These are phyloP conservation scores for Umbelopsis vinacea DNA, from an alignment of 192 early-diverging fungal species.

Conservation along the genomic window DNA sequence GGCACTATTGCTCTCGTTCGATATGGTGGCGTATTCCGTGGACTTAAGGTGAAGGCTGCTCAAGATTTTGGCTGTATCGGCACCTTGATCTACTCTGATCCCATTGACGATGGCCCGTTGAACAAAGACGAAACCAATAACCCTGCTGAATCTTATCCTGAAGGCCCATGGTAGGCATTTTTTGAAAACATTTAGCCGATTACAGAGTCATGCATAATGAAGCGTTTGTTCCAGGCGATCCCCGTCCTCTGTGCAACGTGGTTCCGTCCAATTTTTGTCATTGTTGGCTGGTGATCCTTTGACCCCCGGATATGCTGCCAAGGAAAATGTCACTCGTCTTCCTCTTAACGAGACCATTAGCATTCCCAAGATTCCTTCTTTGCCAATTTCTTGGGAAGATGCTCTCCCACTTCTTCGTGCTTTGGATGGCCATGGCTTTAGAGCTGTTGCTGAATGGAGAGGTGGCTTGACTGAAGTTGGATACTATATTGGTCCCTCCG, in stretches of 20 bases:
- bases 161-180: constrained; percentile 32
- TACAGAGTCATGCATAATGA: constrained; percentile 42
- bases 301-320: constrained; percentile 64
- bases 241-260: constrained; percentile 60
- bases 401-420: constrained; percentile 64
- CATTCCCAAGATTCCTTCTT: constrained; percentile 63
- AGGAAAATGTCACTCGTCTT: constrained; percentile 55
- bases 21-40: constrained; percentile 61
- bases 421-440: constrained; percentile 49
- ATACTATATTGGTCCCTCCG: constrained; percentile 67
- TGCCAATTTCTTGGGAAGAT: constrained; percentile 66
- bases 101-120: constrained; percentile 63
- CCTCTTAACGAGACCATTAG: constrained; percentile 40
- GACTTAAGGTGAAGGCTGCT: constrained; percentile 64
- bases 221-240: constrained; percentile 47
- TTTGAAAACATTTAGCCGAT: constrained; percentile 13
- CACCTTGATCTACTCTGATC: constrained; percentile 67
- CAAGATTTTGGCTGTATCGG: constrained; percentile 58
- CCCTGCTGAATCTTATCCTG: constrained; percentile 37
- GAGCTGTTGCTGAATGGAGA: constrained; percentile 43
- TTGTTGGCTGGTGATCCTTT: constrained; percentile 64
- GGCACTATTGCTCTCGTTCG: constrained; percentile 63
- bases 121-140: constrained; percentile 27
- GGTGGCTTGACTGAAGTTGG: constrained; percentile 58
- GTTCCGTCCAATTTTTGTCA: constrained; percentile 56